Base-by-base conservation (phyloP, 768 basidiomycete genomes). In the Leccinum variicolor region DNA sequence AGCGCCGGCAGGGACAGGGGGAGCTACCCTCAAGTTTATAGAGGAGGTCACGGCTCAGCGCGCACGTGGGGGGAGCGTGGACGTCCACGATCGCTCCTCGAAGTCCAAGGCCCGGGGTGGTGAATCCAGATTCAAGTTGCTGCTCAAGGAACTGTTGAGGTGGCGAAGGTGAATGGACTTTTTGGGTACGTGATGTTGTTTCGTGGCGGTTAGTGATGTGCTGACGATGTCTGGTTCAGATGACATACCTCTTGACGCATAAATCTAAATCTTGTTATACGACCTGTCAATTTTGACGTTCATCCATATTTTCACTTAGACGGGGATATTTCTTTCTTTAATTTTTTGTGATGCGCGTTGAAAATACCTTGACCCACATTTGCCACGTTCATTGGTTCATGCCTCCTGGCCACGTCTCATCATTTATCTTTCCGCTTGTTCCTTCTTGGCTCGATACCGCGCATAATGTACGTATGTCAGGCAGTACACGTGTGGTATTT, bases 111-210 rank as follows among this genome's bases (percentile, higher is more conserved):
- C 6, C 4, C 14, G 5, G 33, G 9, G 53, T 0, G 31, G 60
- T 3, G 52, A 54, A 29, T 68, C 67, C 0, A 58, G 41, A 5
- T 53, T 67, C 56, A 69, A 59, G 55, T 14, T 58, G 14, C 28
- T 57, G 29, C 47, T 68, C 26, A 64, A 56, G 34, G 61, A 67
- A 2, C n/a, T 66, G 36, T 49, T 69, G 52, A 64, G 31, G 31
- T 56, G 66, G 61, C 34, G 23, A 7, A 26, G 14, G 6, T 66
- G 41, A 56, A 9, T n/a, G 48, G 29, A 14, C 21, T 6, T 8
- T 11, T 29, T 45, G 54, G 25, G 59, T 67, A 10, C 19, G 61
- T 63, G 50, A 11, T 13, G 7, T 15, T 15, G n/a, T 46, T 39
- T 29, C 14, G 13, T 31, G 29, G 21, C 14, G 13, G 17, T 28